A percentile compares a stretch with the other conserved stretches of the same genome.
These are phyloP conservation scores for Bisporella sp. DNA, from an alignment of 2,329 filamentous ascomycete genomes.

Conservation along the genomic window DNA sequence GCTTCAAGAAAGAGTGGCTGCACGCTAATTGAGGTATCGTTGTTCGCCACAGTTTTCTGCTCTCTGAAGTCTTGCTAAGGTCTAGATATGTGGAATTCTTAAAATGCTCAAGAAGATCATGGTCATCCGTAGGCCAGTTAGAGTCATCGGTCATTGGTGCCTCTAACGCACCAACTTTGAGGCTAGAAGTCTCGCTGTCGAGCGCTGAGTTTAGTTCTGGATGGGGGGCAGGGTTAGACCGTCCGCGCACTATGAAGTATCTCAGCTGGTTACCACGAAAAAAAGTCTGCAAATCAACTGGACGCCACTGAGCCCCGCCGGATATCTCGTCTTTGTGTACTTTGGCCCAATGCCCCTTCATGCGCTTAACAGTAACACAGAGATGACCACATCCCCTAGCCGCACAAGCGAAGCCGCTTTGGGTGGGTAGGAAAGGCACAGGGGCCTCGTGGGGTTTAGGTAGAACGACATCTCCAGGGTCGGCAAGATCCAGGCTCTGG, in stretches of 20 bases:
- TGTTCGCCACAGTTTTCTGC: background rate
- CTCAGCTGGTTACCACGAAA: constrained; percentile 22
- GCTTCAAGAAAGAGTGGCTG: constrained; percentile 29
- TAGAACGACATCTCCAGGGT: constrained; percentile 12
- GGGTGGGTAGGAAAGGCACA: constrained; percentile 17
- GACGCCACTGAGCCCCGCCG: constrained; percentile 14
- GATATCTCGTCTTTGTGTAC: constrained; percentile 3
- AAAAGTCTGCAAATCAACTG: constrained; percentile 19
- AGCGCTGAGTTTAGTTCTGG: constrained; percentile 4
- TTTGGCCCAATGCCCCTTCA: constrained; percentile 25
- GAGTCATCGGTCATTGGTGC: constrained; percentile 23
- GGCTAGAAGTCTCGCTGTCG: background rate
- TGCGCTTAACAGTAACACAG: constrained; percentile 22
- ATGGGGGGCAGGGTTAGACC: background rate
- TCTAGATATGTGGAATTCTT: background rate
- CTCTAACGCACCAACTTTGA: background rate
- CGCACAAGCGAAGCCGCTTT: constrained; percentile 15
- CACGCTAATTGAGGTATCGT: background rate
- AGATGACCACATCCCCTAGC: constrained; percentile 19
- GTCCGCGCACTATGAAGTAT: constrained; percentile 23
- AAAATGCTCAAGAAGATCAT: constrained; percentile 18
- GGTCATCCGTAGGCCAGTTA: background rate
- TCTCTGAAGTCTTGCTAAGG: background rate
- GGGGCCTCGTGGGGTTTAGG: constrained; percentile 16
- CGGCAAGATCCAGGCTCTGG: constrained; percentile 9